These are phyloP conservation scores for Fusarium sambucinum DNA, from an alignment of 2,329 filamentous ascomycete species.

Conservation along the genomic window DNA sequence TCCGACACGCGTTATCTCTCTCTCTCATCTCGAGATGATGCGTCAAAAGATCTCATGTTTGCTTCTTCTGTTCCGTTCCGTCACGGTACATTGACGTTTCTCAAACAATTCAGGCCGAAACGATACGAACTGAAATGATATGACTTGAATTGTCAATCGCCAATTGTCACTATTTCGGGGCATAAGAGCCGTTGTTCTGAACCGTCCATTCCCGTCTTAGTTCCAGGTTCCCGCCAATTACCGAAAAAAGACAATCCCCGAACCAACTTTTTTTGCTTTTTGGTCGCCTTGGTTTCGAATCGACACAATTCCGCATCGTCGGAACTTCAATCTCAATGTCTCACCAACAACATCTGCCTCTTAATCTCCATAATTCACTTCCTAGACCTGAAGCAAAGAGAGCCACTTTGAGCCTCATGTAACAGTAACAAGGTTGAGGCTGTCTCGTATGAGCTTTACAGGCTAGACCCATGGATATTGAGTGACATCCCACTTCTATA, in stretches of 20 bases:
- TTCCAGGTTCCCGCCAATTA: constrained; percentile 2
- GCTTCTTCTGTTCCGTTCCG: constrained; percentile 24
- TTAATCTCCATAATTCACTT: constrained; percentile 28
- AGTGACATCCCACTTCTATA: constrained; percentile 16
- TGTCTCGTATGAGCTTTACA: constrained; percentile 24
- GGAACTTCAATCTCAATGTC: constrained; percentile 34
- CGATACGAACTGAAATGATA: background rate
- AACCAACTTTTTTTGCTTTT: constrained; percentile 13
- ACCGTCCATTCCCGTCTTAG: constrained; percentile 6
- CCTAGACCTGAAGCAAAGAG: constrained; percentile 11
- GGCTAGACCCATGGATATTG: background rate
- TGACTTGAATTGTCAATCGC: constrained; percentile 15
- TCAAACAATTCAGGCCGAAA: background rate
- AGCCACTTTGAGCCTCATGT: constrained; percentile 33
- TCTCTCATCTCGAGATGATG: constrained; percentile 9
- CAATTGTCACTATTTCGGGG: constrained; percentile 26
- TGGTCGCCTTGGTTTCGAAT: background rate
- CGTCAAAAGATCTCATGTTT: background rate
- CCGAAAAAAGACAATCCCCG: constrained; percentile 9
- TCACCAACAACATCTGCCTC: background rate
- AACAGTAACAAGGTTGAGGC: constrained; percentile 3
- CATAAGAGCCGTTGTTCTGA: constrained; percentile 9
- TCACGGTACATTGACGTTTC: constrained; percentile 19
- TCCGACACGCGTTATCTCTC: constrained; percentile 25
- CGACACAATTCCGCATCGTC: constrained; percentile 3